Evolutionary conservation across 768 basidiomycete genomes (phyloP), one percentile per base, ranked within the genome.

Genomic region (Sarcomyxa edulis): DNA sequence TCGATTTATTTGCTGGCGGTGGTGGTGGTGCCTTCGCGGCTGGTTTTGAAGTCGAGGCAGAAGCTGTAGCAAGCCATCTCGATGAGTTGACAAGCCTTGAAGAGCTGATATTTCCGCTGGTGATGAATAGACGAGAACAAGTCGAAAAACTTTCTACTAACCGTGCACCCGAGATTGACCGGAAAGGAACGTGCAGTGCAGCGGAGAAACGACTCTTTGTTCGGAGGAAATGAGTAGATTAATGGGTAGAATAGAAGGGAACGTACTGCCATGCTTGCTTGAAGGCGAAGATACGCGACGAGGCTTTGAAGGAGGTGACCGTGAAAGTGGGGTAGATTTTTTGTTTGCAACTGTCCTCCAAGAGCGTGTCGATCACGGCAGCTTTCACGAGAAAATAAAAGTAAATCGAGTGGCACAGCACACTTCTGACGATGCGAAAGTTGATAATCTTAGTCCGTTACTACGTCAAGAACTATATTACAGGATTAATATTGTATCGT

Each of bases 41-140:
- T n/a, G 38, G 11, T 12, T 11, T 11, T 6, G 38, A 18, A 7
- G 21, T 29, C 16, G 19, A 23, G 16, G 38, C 46, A 0, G 68
- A 58, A 14, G 78, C 69, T 7, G 81, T 75, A 19, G 78, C 70
- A 36, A 83, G 59, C 60, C 69, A 76, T 69, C 82, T 68, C 50
- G 70, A 65, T 12, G 63, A 61, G 45, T 51, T 54, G 25, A 62
- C 48, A 42, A 58, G 42, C 52, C 65, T 59, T 39, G 65, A 60
- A 48, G 49, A 64, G 42, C 69, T 71, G 44, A n/a, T n/a, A n/a
- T n/a, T n/a, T n/a, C n/a, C n/a, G n/a, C n/a, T n/a, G n/a, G n/a
- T n/a, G n/a, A n/a, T n/a, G n/a, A n/a, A n/a, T n/a, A n/a, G n/a
- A n/a, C n/a, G 21, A 30, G 18, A 22, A 29, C 11, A 10, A 32